Conservation (phyloP, 2,329 filamentous ascomycete species). For the Dothistroma septosporum region DNA sequence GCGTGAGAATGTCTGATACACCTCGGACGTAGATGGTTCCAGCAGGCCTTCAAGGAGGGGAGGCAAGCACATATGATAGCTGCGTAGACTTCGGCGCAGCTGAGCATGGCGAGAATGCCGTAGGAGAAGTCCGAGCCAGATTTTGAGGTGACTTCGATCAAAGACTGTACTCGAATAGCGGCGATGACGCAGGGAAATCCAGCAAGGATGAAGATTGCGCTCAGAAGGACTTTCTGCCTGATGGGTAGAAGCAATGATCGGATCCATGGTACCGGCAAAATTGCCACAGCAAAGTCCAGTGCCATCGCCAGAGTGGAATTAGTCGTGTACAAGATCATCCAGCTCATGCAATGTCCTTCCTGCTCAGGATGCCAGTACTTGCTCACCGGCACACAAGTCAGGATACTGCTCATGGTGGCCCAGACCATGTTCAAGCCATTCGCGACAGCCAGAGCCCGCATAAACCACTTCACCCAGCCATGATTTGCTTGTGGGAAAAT, state of each 20-base stretch:
- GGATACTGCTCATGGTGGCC: neutral
- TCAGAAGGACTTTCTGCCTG: constrained; percentile 2
- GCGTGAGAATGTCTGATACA: neutral
- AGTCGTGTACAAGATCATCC: neutral
- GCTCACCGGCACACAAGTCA: constrained; percentile 2
- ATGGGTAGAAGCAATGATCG: neutral
- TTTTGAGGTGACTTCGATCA: constrained; percentile 1
- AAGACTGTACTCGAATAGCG: constrained; percentile 1
- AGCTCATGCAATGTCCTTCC: neutral
- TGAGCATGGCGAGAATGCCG: constrained; percentile 4
- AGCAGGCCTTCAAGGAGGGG: constrained; percentile 4
- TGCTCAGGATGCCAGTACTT: constrained; percentile 4
- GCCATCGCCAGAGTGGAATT: constrained; percentile 6
- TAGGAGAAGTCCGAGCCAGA: neutral
- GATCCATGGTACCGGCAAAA: constrained; percentile 8
- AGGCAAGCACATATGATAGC: constrained; percentile 8
- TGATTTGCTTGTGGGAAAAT: constrained; percentile 3
- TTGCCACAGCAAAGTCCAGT: constrained; percentile 2
- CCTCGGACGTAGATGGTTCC: neutral
- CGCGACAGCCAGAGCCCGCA: neutral
- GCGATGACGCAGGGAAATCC: constrained; percentile 7
- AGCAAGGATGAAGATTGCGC: constrained; percentile 4
- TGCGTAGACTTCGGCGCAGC: constrained; percentile 4
- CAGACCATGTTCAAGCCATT: neutral
- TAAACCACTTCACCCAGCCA: neutral